Evolutionary conservation across 768 basidiomycete species (phyloP), one percentile per base, ranked within the genome.

Genomic region (Leccinum sublutescens): DNA sequence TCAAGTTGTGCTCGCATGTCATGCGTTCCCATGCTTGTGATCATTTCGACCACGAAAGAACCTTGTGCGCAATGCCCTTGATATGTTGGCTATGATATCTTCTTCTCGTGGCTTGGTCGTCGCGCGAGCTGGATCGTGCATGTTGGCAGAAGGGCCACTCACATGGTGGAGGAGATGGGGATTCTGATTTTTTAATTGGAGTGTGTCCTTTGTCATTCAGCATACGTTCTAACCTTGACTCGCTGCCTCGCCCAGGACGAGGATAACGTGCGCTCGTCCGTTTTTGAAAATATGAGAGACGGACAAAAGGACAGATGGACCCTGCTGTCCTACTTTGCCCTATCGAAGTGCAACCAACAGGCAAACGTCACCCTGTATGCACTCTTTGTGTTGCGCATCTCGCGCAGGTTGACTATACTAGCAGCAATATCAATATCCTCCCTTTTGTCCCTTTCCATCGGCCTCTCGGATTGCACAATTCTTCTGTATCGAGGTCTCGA

Each of bases 391-490:
- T 31, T 33, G 1, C 53, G 12, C 36, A 21, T 25, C 29, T n/a
- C 50, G 15, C 48, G n/a, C 47, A 17, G 21, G 43, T 40, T 62
- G 43, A 56, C 52, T 52, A 3, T 31, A 7, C 78, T 97, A 47
- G 91, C 95, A 0, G 77, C 94, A 21, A 90, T 95, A 0, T 76
- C 84, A 27, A 27, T 27, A 27, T 27, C 27, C 6, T 82, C 82
- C 17, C 79, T 97, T 3, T 84, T 90, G 0, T 91, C 94, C 71
- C 84, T 99, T 25, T 89, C 95, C 6, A 83, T 98, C 43, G 97
- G 95, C 12, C 83, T 98, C n/a, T 94, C 87, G 5, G 95, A 98
- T 68, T 96, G 97, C 25, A 91, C 91, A 29, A 29, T 97, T 14
- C 80, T 98, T 8, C 79, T 97, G 15, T 96, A 93, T 71, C 86